These are phyloP conservation scores for Trichopus zeylanicus DNA, from an alignment of 116 monocot genomes.

Conservation along the genomic window DNA sequence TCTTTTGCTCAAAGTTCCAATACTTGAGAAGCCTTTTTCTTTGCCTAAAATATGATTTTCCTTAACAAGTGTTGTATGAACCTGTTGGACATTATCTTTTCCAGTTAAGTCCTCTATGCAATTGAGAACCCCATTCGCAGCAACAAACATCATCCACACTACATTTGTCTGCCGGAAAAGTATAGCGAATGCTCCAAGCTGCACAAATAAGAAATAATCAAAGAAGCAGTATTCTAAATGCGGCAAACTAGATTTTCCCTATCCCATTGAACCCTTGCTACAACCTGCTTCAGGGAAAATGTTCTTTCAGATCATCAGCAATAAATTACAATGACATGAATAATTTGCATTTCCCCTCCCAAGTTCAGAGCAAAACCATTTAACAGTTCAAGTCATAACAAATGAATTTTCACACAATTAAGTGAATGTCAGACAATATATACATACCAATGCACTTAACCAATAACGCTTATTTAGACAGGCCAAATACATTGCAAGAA, in stretches of 20 bases:
- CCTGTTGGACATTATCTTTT: constrained; percentile 15
- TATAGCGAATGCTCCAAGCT: constrained; percentile 72
- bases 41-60: too few species aligned
- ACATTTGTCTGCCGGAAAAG: constrained; percentile 88
- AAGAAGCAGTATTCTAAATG: too few species aligned
- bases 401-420: too few species aligned
- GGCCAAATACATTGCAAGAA: constrained; percentile 77
- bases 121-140: constrained; percentile 51
- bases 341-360: too few species aligned
- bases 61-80: constrained; percentile 10
- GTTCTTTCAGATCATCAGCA: too few species aligned
- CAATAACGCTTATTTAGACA: constrained; percentile 54
- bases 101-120: constrained; percentile 33
- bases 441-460: constrained; percentile 57
- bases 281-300: too few species aligned
- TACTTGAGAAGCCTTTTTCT: constrained; percentile 3
- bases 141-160: constrained; percentile 93
- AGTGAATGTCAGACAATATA: too few species aligned
- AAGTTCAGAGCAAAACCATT: too few species aligned
- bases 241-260: too few species aligned
- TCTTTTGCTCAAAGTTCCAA: constrained; percentile 53
- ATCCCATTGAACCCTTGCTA: too few species aligned
- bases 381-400: too few species aligned
- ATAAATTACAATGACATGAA: too few species aligned
- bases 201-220: constrained; percentile 13